phyloP scores from a whole-genome alignment of 805 yeast genomes.

The Candida endomychidarum region DNA sequence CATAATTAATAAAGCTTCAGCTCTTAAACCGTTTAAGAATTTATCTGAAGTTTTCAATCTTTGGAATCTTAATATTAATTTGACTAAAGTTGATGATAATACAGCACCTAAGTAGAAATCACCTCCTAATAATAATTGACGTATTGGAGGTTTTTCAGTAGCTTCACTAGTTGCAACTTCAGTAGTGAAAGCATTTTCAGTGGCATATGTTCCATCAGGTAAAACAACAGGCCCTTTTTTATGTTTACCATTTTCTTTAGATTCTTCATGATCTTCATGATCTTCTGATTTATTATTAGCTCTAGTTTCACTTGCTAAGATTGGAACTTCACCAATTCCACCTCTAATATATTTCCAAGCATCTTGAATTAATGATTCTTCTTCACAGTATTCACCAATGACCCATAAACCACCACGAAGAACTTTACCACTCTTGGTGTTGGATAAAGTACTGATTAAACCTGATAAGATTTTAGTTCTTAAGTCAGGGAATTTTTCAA shows the following conservation, averaged over 20 bases:
- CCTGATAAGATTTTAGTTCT: slow-evolving; percentile 63
- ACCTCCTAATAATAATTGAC: slow-evolving; percentile 79
- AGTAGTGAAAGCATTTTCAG: slow-evolving; percentile 78
- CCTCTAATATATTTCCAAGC: slow-evolving; percentile 87
- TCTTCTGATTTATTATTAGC: slow-evolving; percentile 19
- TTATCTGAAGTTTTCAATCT: slow-evolving; percentile 54
- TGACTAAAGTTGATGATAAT: slow-evolving; percentile 82
- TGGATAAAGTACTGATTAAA: slow-evolving; percentile 60
- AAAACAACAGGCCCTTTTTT: slow-evolving; percentile 73
- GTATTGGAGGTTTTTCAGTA: slow-evolving; percentile 64
- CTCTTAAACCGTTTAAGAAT: slow-evolving; percentile 77
- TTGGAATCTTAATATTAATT: slow-evolving; percentile 76
- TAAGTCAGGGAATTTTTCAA: slow-evolving; percentile 84
- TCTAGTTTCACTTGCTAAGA: slow-evolving; percentile 68
- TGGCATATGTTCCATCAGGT: slow-evolving; percentile 99
- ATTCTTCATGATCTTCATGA: slow-evolving; percentile 29
- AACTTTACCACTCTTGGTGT: slow-evolving; percentile 83
- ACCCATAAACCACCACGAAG: slow-evolving; percentile 95
- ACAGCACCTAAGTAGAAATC: slow-evolving; percentile 91
- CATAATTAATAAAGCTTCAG: slow-evolving; percentile 91
- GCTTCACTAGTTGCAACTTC: slow-evolving; percentile 39
- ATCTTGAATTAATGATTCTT: slow-evolving; percentile 67
- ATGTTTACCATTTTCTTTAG: slow-evolving; percentile 14
- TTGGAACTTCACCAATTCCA: slow-evolving; percentile 89
- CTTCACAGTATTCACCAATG: slow-evolving; percentile 84